These are phyloP conservation scores for Leptoxyphium fumago DNA, from an alignment of 2,329 filamentous ascomycete species.

Conservation along the genomic window DNA sequence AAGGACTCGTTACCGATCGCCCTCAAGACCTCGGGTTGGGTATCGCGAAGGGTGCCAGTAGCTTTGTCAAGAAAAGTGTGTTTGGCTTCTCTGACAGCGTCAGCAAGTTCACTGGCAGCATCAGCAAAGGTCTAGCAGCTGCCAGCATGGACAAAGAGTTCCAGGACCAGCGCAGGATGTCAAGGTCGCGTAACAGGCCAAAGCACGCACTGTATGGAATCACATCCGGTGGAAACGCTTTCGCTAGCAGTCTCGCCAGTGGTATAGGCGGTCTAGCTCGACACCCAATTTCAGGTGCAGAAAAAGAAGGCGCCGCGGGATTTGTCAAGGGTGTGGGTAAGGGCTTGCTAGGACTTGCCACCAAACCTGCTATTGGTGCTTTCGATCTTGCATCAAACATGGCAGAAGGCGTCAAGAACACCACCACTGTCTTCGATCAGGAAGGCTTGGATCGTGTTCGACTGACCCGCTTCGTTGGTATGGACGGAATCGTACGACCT, in stretches of 20 bases:
- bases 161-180: constrained; percentile 89
- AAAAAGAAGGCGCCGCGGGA: constrained; percentile 82
- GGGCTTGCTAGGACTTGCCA: constrained; percentile 82
- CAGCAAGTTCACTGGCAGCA: constrained; percentile 91
- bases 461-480: constrained; percentile 80
- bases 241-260: constrained; percentile 81
- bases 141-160: constrained; percentile 98
- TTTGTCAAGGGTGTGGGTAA: constrained; percentile 98
- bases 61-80: constrained; percentile 96
- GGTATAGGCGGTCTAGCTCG: constrained; percentile 86
- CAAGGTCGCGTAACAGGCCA: constrained; percentile 77
- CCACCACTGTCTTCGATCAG: constrained; percentile 92
- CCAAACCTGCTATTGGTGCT: constrained; percentile 90
- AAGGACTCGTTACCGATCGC: constrained; percentile 87
- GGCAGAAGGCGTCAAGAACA: constrained; percentile 94
- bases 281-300: constrained; percentile 87
- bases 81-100: constrained; percentile 96
- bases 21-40: constrained; percentile 90
- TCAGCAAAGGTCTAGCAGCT: constrained; percentile 89
- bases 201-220: constrained; percentile 97
- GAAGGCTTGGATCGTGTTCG: constrained; percentile 88
- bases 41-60: constrained; percentile 90
- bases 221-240: constrained; percentile 85
- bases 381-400: constrained; percentile 96
- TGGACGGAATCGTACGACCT: constrained; percentile 83